Percentiles rank a stretch among this genome's conserved stretches.
These are phyloP conservation scores for Candida tibetensis DNA, from an alignment of 805 yeast genomes.

Conservation along the genomic window DNA sequence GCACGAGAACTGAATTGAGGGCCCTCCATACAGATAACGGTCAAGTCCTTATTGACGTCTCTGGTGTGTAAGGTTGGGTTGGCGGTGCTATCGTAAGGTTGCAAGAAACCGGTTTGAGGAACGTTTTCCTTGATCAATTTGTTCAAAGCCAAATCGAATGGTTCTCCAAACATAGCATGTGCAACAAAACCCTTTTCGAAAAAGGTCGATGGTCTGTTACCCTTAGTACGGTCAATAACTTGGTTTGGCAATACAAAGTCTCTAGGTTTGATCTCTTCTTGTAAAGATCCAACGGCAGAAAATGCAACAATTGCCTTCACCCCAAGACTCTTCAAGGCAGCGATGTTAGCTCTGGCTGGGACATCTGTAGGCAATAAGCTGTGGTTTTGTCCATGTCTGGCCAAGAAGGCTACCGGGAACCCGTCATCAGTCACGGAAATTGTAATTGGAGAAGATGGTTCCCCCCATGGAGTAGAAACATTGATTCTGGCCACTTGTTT, in stretches of 20 bases:
- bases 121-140: slow-evolving; percentile 55
- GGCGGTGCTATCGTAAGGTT: slow-evolving; percentile 44
- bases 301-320: slow-evolving; percentile 88
- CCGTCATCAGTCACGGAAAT: slow-evolving; percentile 75
- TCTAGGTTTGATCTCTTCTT: slow-evolving; percentile 83
- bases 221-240: slow-evolving; percentile 95
- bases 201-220: slow-evolving; percentile 84
- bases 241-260: slow-evolving; percentile 97
- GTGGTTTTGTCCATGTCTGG: slow-evolving; percentile 92
- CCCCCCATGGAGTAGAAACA: slow-evolving; percentile 95
- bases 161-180: slow-evolving; percentile 96
- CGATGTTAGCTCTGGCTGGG: slow-evolving; percentile 91
- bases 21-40: slow-evolving; percentile 97
- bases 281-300: slow-evolving; percentile 94
- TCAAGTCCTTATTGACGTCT: slow-evolving; percentile 62
- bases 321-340: slow-evolving; percentile 86
- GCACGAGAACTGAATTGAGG: slow-evolving; percentile 98
- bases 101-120: slow-evolving; percentile 47
- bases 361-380: slow-evolving; percentile 89
- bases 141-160: slow-evolving; percentile 77
- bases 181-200: slow-evolving; percentile 94
- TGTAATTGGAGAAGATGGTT: slow-evolving; percentile 91
- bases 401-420: slow-evolving; percentile 86
- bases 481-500: slow-evolving; percentile 82
- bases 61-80: slow-evolving; percentile 61